Percentiles rank a stretch among this genome's conserved stretches.
These are phyloP conservation scores for Boletellus sp. DNA, from an alignment of 768 basidiomycete species.

Conservation along the genomic window DNA sequence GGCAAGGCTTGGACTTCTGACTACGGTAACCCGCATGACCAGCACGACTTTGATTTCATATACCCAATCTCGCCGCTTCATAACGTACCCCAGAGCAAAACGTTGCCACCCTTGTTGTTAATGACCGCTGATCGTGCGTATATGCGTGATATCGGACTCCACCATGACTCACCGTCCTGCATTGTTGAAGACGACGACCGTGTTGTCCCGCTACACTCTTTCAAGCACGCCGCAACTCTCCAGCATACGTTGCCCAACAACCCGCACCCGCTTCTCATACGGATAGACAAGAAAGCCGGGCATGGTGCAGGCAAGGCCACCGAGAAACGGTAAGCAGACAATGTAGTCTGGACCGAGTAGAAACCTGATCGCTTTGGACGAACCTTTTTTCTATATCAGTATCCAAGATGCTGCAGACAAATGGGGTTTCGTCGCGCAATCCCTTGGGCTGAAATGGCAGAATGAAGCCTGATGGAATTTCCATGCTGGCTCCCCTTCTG, in stretches of 20 bases:
- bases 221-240: constrained; percentile 77
- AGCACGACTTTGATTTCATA: constrained; percentile 83
- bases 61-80: constrained; percentile 77
- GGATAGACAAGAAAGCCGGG: constrained; percentile 77
- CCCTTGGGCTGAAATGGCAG: constrained; percentile 48
- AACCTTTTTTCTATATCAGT: constrained; percentile 33
- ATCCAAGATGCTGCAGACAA: constrained; percentile 76
- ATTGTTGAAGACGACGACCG: constrained; percentile 66
- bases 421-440: constrained; percentile 71
- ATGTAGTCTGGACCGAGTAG: neutral
- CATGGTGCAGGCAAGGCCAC: constrained; percentile 81
- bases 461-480: constrained; percentile 11
- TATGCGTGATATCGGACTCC: neutral
- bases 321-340: constrained; percentile 48
- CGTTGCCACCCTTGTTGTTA: constrained; percentile 68
- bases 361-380: constrained; percentile 11
- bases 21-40: constrained; percentile 71
- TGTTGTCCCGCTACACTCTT: constrained; percentile 84
- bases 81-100: constrained; percentile 60
- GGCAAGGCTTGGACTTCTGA: constrained; percentile 77
- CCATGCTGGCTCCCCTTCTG: neutral
- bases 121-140: constrained; percentile 78
- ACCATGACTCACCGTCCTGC: constrained; percentile 3
- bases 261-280: constrained; percentile 67
- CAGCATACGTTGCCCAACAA: constrained; percentile 65